Conservation (phyloP, 768 basidiomycete genomes). For the Tylopilus intermedius region DNA sequence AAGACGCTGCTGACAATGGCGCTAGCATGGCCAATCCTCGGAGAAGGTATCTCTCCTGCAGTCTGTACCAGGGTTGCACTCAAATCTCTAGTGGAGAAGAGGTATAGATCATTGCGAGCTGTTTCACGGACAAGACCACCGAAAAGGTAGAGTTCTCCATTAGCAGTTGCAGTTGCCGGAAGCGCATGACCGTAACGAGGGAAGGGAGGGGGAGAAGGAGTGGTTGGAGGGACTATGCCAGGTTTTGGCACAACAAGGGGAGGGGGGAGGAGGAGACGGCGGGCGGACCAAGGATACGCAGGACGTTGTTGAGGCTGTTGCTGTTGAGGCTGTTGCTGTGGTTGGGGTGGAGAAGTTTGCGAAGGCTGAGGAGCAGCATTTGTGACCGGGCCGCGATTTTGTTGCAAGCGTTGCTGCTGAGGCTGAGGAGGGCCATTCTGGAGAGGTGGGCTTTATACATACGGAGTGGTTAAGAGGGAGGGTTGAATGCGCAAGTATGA, state of each 20-base stretch:
- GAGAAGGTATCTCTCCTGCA: conserved; percentile 79
- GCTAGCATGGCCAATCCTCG: conserved; percentile 94
- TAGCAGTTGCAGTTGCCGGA: conserved; percentile 68
- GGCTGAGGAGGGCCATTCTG: conserved; percentile 26
- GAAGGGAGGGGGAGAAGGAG: conserved; percentile 83
- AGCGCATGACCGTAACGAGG: conserved; percentile 95
- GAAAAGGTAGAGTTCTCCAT: conserved; percentile 92
- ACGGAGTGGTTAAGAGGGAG: background rate
- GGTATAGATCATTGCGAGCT: conserved; percentile 88
- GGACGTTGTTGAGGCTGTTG: conserved; percentile 43
- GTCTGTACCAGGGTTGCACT: conserved; percentile 82
- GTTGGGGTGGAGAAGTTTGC: conserved; percentile 30
- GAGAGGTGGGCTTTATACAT: conserved; percentile 8
- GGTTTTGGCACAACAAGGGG: conserved; percentile 62
- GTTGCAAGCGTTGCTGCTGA: conserved; percentile 34
- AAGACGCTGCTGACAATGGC: conserved; percentile 94
- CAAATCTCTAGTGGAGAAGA: conserved; percentile 77
- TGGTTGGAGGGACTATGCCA: conserved; percentile 55
- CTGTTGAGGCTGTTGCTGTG: conserved; percentile 27
- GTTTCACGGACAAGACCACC: conserved; percentile 92
- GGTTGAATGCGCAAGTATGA: conserved; percentile 3
- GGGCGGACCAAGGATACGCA: conserved; percentile 80
- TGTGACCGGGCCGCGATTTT: conserved; percentile 33
- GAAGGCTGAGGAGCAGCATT: conserved; percentile 26
- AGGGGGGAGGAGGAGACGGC: conserved; percentile 64